Evolutionary conservation across 495 filamentous ascomycete genomes (phyloP), one percentile per base, ranked within the genome.

Genomic region (Xylaria grammica): DNA sequence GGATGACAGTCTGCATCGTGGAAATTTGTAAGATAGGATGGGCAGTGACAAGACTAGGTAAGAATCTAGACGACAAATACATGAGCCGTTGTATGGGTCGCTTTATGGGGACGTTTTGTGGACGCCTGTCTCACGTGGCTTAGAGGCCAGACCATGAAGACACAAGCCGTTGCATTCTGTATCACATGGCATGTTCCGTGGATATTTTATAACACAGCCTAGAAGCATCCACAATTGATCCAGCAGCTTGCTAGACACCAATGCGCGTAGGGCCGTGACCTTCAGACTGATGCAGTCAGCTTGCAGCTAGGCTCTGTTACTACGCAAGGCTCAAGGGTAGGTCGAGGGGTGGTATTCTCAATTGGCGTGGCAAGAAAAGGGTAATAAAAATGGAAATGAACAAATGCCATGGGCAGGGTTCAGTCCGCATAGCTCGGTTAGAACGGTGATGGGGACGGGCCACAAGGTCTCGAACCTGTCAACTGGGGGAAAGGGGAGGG

Each of bases 391-490:
- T 55, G 60, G 60, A 38, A 63, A 30, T 55, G 38, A 38, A 34
- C 19, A 45, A 64, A 64, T 56, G 45, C 62, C 62, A 58, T 64
- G 30, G 8, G 60, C 29, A 46, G 50, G 36, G 13, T 50, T 4
- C 24, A 19, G n/a, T 17, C 32, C 19, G 50, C 49, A 49, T 59
- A 27, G n/a, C 20, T 4, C 9, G 27, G 26, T n/a, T 11, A 27
- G n/a, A 22, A 7, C 9, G 27, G 26, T n/a, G 13, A 10, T 40
- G 2, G 38, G 40, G 24, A 27, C 48, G 29, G 52, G 36, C n/a
- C 34, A 19, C 19, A 20, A 24, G 61, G 61, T 44, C 52, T 58
- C 29, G 52, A 64, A 46, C 53, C 36, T 45, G 38, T 63, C 30
- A 46, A 27, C 29, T 20, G 8, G 26, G 17, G n/a, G 11, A 42